Base-by-base conservation (phyloP, 768 basidiomycete species). In the Rhodosporidiobolus odoratus region DNA sequence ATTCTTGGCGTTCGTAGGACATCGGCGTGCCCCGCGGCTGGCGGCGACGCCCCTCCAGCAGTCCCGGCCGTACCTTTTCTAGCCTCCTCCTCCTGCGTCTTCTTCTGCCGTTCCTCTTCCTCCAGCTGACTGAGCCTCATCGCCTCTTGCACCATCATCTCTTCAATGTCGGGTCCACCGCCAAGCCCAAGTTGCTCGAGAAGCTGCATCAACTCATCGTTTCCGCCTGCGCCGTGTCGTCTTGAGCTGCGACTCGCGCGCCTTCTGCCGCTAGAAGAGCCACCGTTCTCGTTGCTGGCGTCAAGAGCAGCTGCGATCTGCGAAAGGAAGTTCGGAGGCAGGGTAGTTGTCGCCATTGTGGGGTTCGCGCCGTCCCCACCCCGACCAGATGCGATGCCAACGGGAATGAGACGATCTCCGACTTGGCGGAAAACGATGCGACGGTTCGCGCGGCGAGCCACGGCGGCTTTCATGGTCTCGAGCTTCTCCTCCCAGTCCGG, bases 61-160 rank as follows among this genome's bases (percentile, higher is more conserved):
- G 15, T 37, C 53, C 38, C 50, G 10, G n/a, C 50, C 53, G 23
- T 19, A 25, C 65, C 62, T 52, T 23, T 63, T 19, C 40, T 35
- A 58, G 59, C 71, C 38, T 77, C 77, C 40, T 79, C 79, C 64
- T 79, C 82, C 68, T 80, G 80, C 25, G 76, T 66, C 62, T 81
- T 80, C 76, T 86, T 84, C 78, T 92, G 91, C 65, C 92, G 90
- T 76, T 92, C 92, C 80, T 97, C 94, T 77, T 98, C 93, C 67
- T 98, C 95, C 58, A 96, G 79, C 74, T 97, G 83, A 35, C 92
- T 96, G 66, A 96, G 82, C 64, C 95, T 87, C 93, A 99, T 98
- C 8, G 96, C 96, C 81, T 98, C 96, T 91, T 94, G 94, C 64
- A 99, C 83, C 95, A 98, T 97, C 53, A 99, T 81, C 92, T 99